Conservation (phyloP, 129 eudicot genomes). For the Daucus carota region DNA sequence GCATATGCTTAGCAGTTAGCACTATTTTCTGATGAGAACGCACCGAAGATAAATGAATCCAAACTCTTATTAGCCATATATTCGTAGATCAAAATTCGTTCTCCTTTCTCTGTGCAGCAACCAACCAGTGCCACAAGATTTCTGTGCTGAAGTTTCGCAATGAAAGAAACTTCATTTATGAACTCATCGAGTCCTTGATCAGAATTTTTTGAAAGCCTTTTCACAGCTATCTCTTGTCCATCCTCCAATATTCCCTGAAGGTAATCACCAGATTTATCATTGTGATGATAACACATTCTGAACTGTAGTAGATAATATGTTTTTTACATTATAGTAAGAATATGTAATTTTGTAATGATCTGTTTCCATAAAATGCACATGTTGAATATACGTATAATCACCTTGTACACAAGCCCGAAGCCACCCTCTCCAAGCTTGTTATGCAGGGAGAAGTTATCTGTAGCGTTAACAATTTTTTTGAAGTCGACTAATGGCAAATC, state of each 20-base stretch:
- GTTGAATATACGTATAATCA: background rate
- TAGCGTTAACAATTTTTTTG: background rate
- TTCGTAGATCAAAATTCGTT: no score
- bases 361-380: no score
- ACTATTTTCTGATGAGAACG: background rate
- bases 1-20: no score
- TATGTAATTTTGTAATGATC: no score
- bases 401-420: constrained; percentile 7
- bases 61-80: background rate
- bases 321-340: background rate
- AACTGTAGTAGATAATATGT: background rate
- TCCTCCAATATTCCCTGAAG: background rate
- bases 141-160: background rate
- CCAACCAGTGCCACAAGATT: no score
- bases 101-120: no score
- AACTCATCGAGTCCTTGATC: background rate
- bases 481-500: background rate
- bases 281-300: background rate
- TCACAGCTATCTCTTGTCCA: constrained; percentile 5
- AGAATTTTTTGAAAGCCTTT: background rate
- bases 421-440: constrained; percentile 7
- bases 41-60: background rate
- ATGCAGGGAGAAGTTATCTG: background rate
- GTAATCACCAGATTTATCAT: background rate
- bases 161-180: background rate